Evolutionary conservation across 2,329 filamentous ascomycete species (phyloP), one percentile per base, ranked within the genome.

Genomic region (Epichloe festucae): DNA sequence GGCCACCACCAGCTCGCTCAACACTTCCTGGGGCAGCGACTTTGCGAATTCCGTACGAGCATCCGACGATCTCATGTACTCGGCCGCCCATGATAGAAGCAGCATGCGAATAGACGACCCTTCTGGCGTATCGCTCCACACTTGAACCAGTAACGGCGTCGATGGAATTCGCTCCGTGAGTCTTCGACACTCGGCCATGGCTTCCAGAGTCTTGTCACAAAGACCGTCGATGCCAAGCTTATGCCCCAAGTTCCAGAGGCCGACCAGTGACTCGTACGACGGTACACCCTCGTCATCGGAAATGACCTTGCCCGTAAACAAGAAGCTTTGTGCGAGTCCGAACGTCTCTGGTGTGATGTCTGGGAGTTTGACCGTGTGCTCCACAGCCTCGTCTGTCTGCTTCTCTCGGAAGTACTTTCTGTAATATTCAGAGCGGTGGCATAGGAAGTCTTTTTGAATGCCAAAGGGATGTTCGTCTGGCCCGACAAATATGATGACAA

Each of bases 41-140:
- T 76, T 76, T 43, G 76, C 79, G 58, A 82, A 82, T 54, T 79
- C 76, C 8, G 74, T 70, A 17, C 77, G 71, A 1, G 72, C 70
- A 21, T 78, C 73, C 3, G 77, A 79, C 0, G 75, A 75, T 42
- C 76, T 68, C 67, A 82, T 79, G 57, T 82, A 82, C 62, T 83
- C 79, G 27, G 78, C 79, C 1, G 78, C 76, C 80, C 80, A 84
- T 11, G 70, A 73, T 3, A 82, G 66, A 14, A 84, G 71, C 39
- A 83, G 73, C 54, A 72, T 70, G 40, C 79, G 72, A 47, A 84
- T 76, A 1, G 76, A 73, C 3, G 78, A 82, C 8, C 78, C 78
- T 56, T 79, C 76, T 0, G 78, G 77, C 0, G 78, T 81, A 49
- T 82, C 77, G 47, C 76, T 73, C 79, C 79, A 83, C 6, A 80